Evolutionary conservation across 192 early-diverging fungal genomes (phyloP), one percentile per base, ranked within the genome.

Genomic region (Rhizophagus sp.): DNA sequence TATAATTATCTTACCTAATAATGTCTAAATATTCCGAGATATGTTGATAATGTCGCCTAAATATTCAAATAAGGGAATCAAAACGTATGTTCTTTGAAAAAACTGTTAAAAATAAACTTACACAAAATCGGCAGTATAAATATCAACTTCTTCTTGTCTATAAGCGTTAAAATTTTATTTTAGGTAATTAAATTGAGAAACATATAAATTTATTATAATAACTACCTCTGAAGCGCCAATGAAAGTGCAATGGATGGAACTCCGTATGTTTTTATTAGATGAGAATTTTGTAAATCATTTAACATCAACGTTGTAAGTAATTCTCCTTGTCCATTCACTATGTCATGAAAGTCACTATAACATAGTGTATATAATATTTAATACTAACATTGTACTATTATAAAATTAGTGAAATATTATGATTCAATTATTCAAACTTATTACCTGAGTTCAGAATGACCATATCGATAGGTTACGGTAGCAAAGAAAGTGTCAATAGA

Each of bases 141-240:
- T 67, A 33, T 67, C 65, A 67, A 67, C 65, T 67, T 67, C 65
- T 33, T 67, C 65, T 34, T 67, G 65, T 33, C 65, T 67, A 34
- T 34, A 67, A 67, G 33, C 0, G 11, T 47, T 47, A 64, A 24
- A n/a, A 41, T 41, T 41, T 11, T 11, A 64, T 11, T 4, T 64
- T 27, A 64, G 25, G 12, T 64, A 64, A 64, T 3, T 64, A 64
- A 63, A n/a, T 5, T 11, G 27, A 64, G 8, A 9, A 25, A 64
- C 4, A 24, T 64, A n/a, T 25, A 8, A 24, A 47, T 47, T 57
- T 10, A 19, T 15, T 33, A 27, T 67, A 17, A 30, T 34, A 67
- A 67, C 0, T 67, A 67, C 65, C 25, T 33, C 24, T 81, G 80
- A 22, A 52, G 76, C 3, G 80, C 80, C 22, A 81, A 11, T 24